Conservation (phyloP, 2,329 filamentous ascomycete species). For the Nemania abortiva region DNA sequence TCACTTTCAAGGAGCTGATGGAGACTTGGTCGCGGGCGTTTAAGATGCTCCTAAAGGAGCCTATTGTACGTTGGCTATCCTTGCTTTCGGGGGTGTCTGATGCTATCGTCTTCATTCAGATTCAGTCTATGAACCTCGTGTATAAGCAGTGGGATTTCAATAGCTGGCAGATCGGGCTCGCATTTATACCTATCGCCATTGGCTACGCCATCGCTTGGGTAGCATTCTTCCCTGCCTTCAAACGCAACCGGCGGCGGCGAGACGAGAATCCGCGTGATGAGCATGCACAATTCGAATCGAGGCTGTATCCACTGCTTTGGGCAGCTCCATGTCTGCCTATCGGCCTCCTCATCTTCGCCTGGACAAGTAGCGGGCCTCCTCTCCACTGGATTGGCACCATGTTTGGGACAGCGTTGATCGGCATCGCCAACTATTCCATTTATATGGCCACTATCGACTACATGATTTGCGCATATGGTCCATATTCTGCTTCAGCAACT, state of each 20-base stretch:
- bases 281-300: constrained; percentile 71
- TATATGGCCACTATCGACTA: constrained; percentile 78
- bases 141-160: constrained; percentile 72
- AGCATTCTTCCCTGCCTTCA: constrained; percentile 66
- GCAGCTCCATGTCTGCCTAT: constrained; percentile 69
- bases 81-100: constrained; percentile 73
- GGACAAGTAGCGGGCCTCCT: constrained; percentile 65
- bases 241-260: constrained; percentile 59
- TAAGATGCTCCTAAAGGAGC: constrained; percentile 73
- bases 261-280: constrained; percentile 61
- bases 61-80: constrained; percentile 72
- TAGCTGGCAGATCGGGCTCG: constrained; percentile 51
- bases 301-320: constrained; percentile 70
- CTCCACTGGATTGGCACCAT: constrained; percentile 74
- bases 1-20: constrained; percentile 57
- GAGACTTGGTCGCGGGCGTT: constrained; percentile 71
- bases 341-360: constrained; percentile 74
- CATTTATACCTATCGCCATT: constrained; percentile 60
- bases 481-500: constrained; percentile 74
- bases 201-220: constrained; percentile 72
- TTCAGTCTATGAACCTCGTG: constrained; percentile 71
- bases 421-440: constrained; percentile 72
- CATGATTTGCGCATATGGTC: constrained; percentile 75
- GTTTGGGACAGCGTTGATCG: constrained; percentile 70
- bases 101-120: constrained; percentile 75